A percentile compares a stretch with the other conserved stretches of the same genome.
Evolutionary conservation across 306 rosid genomes (phyloP).

Genomic region (Medicago arabica): DNA sequence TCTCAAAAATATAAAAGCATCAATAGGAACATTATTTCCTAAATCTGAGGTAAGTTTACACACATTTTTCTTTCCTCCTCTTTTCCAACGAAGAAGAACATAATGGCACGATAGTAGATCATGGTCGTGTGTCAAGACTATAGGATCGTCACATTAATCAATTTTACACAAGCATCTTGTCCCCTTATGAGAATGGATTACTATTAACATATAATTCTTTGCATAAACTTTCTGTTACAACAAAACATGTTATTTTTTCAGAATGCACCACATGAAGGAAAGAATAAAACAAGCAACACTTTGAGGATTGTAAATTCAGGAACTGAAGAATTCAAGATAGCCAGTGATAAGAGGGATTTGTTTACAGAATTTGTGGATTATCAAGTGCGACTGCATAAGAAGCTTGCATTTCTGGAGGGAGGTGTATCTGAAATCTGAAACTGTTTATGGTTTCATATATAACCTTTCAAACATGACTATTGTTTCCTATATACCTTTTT

Average conservation of each 20-base stretch:
- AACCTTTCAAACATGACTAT: neutral
- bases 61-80: neutral
- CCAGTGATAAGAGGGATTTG: slow-evolving; percentile 49
- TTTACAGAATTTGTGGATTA: slow-evolving; percentile 56
- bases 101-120: slow-evolving; percentile 30
- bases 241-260: slow-evolving; percentile 35
- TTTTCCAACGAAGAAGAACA: slow-evolving; percentile 10
- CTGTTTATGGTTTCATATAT: neutral
- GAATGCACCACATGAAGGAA: slow-evolving; percentile 29
- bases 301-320: slow-evolving; percentile 59
- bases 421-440: slow-evolving; percentile 4
- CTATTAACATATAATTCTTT: neutral
- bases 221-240: neutral
- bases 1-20: slow-evolving; percentile 43
- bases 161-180: neutral
- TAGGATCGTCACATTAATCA: neutral
- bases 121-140: neutral
- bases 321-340: slow-evolving; percentile 54
- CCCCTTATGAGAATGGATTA: slow-evolving; percentile 7
- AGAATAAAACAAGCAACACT: slow-evolving; percentile 20
- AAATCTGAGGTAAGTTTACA: slow-evolving; percentile 55
- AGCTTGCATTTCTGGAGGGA: slow-evolving; percentile 54
- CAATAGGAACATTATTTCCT: slow-evolving; percentile 51
- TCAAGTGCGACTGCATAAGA: slow-evolving; percentile 50
- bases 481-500: no score